Evolutionary conservation across 108 stramenopile genomes (phyloP).

Genomic region (Conticribra guillardii): DNA sequence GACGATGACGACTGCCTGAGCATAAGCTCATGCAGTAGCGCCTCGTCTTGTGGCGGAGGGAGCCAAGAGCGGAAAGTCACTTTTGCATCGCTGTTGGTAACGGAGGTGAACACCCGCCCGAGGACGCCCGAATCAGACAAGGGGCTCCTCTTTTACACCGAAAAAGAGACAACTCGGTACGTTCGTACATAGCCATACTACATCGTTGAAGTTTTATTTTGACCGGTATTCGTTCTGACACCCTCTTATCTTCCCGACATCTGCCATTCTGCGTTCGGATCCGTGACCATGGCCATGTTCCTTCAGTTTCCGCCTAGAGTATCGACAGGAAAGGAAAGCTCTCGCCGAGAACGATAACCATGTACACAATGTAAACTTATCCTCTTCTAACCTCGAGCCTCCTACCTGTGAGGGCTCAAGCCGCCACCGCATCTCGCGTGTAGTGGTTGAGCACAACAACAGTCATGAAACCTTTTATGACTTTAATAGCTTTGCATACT

Average conservation of each 20-base stretch:
- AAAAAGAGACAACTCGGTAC: slow-evolving; percentile 74
- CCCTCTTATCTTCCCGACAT: background rate
- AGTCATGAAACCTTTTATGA: slow-evolving; percentile 78
- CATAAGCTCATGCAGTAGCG: slow-evolving; percentile 60
- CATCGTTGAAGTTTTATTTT: background rate
- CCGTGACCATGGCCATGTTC: no score
- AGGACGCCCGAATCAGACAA: slow-evolving; percentile 53
- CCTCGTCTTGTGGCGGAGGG: slow-evolving; percentile 39
- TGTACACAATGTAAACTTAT: slow-evolving; percentile 53
- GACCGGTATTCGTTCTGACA: background rate
- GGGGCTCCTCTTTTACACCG: slow-evolving; percentile 62
- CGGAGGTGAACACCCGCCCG: slow-evolving; percentile 73
- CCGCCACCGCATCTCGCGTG: slow-evolving; percentile 80
- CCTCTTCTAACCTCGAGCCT: slow-evolving; percentile 25
- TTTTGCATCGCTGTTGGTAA: slow-evolving; percentile 68
- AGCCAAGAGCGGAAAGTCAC: slow-evolving; percentile 60
- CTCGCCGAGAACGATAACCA: slow-evolving; percentile 36
- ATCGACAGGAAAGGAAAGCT: slow-evolving; percentile 75
- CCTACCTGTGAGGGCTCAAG: slow-evolving; percentile 10
- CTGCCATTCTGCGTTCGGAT: no score
- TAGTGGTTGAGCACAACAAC: slow-evolving; percentile 82
- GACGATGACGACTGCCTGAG: slow-evolving; percentile 49
- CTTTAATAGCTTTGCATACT: slow-evolving; percentile 19
- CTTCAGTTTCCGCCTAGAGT: slow-evolving; percentile 85
- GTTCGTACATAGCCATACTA: slow-evolving; percentile 20